Percentiles rank a stretch among this genome's conserved stretches.
phyloP scores from a whole-genome alignment of 352 stramenopile genomes.

The Globisporangium sylvaticum region DNA sequence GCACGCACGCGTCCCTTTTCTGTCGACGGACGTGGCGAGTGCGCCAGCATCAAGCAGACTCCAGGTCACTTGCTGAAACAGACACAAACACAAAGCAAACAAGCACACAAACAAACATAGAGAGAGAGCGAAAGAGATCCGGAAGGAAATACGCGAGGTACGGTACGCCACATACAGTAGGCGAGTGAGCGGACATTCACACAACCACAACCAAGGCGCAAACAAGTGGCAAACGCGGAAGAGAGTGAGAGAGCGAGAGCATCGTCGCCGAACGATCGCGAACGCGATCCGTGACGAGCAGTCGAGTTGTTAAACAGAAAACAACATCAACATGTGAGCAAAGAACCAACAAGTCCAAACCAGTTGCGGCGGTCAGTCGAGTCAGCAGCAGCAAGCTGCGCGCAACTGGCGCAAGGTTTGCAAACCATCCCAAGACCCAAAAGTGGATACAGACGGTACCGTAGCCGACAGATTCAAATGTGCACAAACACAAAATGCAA shows the following conservation, averaged over 20 bases:
- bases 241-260: neutral
- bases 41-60: conserved; percentile 28
- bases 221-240: neutral
- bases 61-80: conserved; percentile 21
- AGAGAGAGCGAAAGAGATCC: neutral
- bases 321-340: neutral
- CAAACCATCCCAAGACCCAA: too few species aligned
- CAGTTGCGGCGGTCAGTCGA: neutral
- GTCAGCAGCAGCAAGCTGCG: neutral
- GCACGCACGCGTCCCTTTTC: conserved; percentile 29
- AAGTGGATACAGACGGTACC: conserved; percentile 1
- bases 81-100: neutral
- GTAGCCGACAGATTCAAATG: neutral
- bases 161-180: neutral
- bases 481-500: neutral
- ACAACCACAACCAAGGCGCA: neutral
- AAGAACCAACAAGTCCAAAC: neutral
- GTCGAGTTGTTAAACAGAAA: conserved; percentile 5
- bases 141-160: neutral
- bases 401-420: neutral
- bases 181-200: neutral
- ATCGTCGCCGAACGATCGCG: neutral
- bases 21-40: conserved; percentile 24
- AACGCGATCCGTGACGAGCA: conserved; percentile 3
- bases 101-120: neutral